Evolutionary conservation across 1,139 yeast species (phyloP).

Genomic region (Geotrichum restrictum): DNA sequence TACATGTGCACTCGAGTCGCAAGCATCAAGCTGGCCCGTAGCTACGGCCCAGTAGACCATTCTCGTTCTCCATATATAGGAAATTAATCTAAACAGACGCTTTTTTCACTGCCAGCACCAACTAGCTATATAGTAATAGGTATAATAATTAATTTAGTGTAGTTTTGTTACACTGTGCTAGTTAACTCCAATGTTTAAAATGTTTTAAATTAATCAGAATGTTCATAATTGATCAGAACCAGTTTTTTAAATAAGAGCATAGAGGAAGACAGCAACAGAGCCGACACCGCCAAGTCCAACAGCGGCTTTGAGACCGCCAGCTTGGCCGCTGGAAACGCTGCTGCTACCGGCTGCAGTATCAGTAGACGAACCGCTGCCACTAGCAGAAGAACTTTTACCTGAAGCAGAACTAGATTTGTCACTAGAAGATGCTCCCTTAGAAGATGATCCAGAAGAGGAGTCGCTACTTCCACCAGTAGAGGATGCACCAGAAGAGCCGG

Average conservation of each 20-base stretch:
- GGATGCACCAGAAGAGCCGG: not conserved
- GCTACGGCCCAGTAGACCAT: too few species aligned
- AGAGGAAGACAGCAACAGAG: conserved; percentile 3
- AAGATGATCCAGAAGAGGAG: not conserved
- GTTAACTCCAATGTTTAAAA: too few species aligned
- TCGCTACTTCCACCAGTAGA: not conserved
- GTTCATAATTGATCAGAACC: too few species aligned
- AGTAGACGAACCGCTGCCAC: conserved; percentile 4
- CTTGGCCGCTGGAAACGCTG: not conserved
- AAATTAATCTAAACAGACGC: too few species aligned
- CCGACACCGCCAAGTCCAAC: conserved; percentile 8
- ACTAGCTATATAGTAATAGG: too few species aligned
- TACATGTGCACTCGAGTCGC: too few species aligned
- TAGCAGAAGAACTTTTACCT: not conserved
- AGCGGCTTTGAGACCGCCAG: not conserved
- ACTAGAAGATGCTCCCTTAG: not conserved
- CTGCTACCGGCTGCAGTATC: not conserved
- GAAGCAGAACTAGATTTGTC: not conserved
- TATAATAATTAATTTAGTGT: too few species aligned
- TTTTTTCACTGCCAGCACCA: too few species aligned
- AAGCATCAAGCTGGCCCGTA: too few species aligned
- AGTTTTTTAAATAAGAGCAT: conserved; percentile 1
- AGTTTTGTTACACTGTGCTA: too few species aligned
- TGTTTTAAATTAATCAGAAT: too few species aligned
- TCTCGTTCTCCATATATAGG: too few species aligned